Conservation (phyloP, 2,329 filamentous ascomycete species). For the Fusarium staphyleae region DNA sequence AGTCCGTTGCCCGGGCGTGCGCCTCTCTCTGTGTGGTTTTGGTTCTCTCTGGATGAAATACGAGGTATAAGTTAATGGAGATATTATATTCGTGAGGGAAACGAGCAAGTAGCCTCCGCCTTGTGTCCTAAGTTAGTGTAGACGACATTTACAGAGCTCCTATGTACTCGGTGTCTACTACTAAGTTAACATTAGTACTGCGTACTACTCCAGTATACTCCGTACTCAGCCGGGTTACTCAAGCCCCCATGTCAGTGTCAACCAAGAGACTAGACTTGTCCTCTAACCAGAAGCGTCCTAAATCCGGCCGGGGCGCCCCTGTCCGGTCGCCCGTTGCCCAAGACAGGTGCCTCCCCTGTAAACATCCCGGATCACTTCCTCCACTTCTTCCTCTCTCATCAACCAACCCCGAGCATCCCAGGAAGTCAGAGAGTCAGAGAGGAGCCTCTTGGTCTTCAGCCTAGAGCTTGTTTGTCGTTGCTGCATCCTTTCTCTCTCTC, state of each 20-base stretch:
- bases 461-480: not conserved
- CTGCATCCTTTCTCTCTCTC: not conserved
- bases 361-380: slow-evolving; percentile 19
- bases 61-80: no score
- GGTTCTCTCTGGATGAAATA: not conserved
- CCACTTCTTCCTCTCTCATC: slow-evolving; percentile 21
- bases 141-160: not conserved
- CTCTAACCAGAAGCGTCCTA: slow-evolving; percentile 36
- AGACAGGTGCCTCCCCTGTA: slow-evolving; percentile 2
- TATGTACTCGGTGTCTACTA: no score
- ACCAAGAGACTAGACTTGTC: slow-evolving; percentile 10
- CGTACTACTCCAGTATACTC: no score
- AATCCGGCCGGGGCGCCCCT: slow-evolving; percentile 30
- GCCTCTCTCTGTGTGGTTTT: not conserved
- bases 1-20: slow-evolving; percentile 4
- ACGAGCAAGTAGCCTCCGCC: not conserved
- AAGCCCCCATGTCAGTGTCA: slow-evolving; percentile 20
- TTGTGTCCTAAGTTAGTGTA: not conserved
- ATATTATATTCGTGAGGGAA: not conserved
- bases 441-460: slow-evolving; percentile 1
- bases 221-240: no score
- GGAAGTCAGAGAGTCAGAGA: not conserved
- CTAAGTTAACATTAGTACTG: no score
- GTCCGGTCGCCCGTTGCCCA: slow-evolving; percentile 9
- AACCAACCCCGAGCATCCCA: slow-evolving; percentile 5